Evolutionary conservation across 352 stramenopile species (phyloP).

Genomic region (Pythium graminicola): DNA sequence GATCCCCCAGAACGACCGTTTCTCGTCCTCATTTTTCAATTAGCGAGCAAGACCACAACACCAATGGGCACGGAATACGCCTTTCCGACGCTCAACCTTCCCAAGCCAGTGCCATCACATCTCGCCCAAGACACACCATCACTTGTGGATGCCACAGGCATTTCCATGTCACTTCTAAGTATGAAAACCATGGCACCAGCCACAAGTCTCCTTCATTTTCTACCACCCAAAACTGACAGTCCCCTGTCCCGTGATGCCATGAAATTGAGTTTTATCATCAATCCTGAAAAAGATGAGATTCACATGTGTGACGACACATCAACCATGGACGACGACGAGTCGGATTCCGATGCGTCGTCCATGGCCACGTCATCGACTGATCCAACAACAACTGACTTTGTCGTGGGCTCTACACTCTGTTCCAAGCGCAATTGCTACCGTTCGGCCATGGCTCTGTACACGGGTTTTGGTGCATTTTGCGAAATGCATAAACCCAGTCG

Average conservation of each 20-base stretch:
- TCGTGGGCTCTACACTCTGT: slow-evolving; percentile 28
- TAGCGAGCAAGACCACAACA: neutral
- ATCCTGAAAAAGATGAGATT: slow-evolving; percentile 18
- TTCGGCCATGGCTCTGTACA: slow-evolving; percentile 26
- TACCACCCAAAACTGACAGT: neutral
- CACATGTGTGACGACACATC: slow-evolving; percentile 10
- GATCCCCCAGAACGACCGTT: too few relatives aligned
- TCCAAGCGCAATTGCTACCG: slow-evolving; percentile 66
- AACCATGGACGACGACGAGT: slow-evolving; percentile 14
- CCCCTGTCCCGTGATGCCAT: slow-evolving; percentile 25
- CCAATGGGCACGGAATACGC: too few relatives aligned
- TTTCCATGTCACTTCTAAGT: slow-evolving; percentile 22
- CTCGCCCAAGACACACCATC: slow-evolving; percentile 2
- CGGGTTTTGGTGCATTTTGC: slow-evolving; percentile 47
- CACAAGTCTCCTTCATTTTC: slow-evolving; percentile 15
- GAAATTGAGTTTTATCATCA: slow-evolving; percentile 60
- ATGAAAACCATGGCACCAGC: slow-evolving; percentile 7
- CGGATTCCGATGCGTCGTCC: slow-evolving; percentile 17
- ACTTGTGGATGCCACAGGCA: slow-evolving; percentile 6
- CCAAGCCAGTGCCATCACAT: slow-evolving; percentile 1
- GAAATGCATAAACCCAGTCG: slow-evolving; percentile 63
- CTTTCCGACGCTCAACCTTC: neutral
- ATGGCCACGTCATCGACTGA: slow-evolving; percentile 3
- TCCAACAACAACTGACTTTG: slow-evolving; percentile 3
- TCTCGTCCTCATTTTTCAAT: neutral